Evolutionary conservation across 2,329 filamentous ascomycete species (phyloP).

Genomic region (Elsinoe arachidis): DNA sequence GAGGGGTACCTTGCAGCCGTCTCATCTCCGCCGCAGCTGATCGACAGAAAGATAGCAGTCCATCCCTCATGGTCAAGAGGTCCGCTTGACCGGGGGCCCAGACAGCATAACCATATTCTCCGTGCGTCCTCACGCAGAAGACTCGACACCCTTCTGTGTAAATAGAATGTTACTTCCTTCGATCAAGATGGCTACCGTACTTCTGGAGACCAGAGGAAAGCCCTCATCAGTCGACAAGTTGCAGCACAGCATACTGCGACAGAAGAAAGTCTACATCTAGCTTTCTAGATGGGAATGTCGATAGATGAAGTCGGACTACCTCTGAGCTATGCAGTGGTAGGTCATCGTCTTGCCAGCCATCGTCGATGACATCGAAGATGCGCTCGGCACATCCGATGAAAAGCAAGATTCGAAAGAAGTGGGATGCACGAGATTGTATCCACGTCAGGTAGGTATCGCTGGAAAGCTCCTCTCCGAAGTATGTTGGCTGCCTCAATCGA

Average conservation of each 20-base stretch:
- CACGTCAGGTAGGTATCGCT: constrained; percentile 71
- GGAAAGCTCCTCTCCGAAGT: constrained; percentile 48
- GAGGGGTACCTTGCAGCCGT: too few relatives aligned
- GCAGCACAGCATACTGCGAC: background rate
- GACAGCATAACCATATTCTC: too few relatives aligned
- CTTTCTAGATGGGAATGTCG: background rate
- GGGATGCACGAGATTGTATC: constrained; percentile 60
- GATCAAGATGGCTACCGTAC: too few relatives aligned
- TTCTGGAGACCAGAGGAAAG: too few relatives aligned
- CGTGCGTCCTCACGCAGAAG: too few relatives aligned
- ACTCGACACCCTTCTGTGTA: too few relatives aligned
- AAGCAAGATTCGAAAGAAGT: constrained; percentile 61
- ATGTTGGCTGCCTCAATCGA: constrained; percentile 50
- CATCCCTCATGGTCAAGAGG: too few relatives aligned
- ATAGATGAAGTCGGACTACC: constrained; percentile 47
- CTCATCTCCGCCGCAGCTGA: too few relatives aligned
- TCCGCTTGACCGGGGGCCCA: too few relatives aligned
- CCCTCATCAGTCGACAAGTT: too few relatives aligned
- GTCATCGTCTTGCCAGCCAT: constrained; percentile 69
- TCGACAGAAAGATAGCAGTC: too few relatives aligned
- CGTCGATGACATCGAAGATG: constrained; percentile 66
- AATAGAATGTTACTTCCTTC: too few relatives aligned
- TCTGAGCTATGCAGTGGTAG: constrained; percentile 59
- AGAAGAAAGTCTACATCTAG: background rate
- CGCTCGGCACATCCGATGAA: constrained; percentile 63